These are phyloP conservation scores for Ustilago loliicola DNA, from an alignment of 1,284 basidiomycete species.

Conservation along the genomic window DNA sequence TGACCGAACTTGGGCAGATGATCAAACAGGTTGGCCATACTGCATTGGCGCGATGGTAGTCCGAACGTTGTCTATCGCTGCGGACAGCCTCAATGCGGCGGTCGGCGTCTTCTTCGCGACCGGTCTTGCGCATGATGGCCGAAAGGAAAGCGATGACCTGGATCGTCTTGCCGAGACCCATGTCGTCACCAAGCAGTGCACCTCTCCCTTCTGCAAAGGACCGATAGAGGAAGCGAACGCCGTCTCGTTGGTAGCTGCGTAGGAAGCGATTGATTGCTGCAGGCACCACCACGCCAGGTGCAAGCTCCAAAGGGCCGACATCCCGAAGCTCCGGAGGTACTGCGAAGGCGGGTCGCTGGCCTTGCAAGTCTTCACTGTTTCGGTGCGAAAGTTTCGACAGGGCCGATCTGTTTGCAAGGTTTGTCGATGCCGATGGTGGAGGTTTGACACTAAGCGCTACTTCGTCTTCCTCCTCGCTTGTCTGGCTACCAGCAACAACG, in stretches of 20 bases:
- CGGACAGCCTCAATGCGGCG: conserved; percentile 74
- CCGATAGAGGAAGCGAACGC: conserved; percentile 81
- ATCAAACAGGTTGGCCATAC: conserved; percentile 80
- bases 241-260: conserved; percentile 86
- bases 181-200: conserved; percentile 86
- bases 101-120: conserved; percentile 76
- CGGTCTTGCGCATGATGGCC: conserved; percentile 84
- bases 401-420: not conserved
- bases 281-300: conserved; percentile 74
- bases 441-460: conserved; percentile 22
- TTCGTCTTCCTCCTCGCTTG: conserved; percentile 37
- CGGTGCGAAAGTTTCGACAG: not conserved
- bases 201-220: conserved; percentile 78
- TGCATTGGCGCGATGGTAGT: conserved; percentile 37
- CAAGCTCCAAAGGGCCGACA: conserved; percentile 29
- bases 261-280: conserved; percentile 82
- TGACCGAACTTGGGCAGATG: conserved; percentile 82
- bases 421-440: not conserved
- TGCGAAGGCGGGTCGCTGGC: conserved; percentile 31
- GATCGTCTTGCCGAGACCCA: conserved; percentile 83
- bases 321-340: conserved; percentile 20
- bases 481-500: not conserved
- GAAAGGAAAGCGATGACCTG: conserved; percentile 87
- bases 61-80: conserved; percentile 27
- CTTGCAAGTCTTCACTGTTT: not conserved